phyloP scores from a whole-genome alignment of 345 rosid genomes.

The Linum tenue region DNA sequence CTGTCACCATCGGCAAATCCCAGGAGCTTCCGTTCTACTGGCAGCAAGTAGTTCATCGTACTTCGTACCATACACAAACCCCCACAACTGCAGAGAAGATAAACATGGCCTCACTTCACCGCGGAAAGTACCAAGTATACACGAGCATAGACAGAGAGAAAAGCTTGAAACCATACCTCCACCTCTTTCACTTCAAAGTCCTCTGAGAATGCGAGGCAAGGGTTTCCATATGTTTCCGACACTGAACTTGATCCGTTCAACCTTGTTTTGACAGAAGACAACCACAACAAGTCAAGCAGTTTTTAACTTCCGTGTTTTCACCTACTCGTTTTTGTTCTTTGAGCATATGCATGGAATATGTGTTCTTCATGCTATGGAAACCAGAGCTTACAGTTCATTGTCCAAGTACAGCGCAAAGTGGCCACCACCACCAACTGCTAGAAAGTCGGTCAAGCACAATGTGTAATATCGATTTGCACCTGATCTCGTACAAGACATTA shows the following conservation, averaged over 20 bases:
- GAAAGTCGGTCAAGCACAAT: slow-evolving; percentile 61
- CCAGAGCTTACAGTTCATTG: slow-evolving; percentile 58
- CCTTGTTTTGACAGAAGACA: slow-evolving; percentile 24
- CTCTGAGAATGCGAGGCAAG: slow-evolving; percentile 71
- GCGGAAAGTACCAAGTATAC: neutral
- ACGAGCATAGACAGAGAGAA: neutral
- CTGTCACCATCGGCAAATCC: slow-evolving; percentile 68
- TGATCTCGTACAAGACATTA: slow-evolving; percentile 31
- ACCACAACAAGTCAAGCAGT: neutral
- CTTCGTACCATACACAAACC: slow-evolving; percentile 72
- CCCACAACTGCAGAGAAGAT: slow-evolving; percentile 62
- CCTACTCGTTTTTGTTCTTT: too few species aligned
- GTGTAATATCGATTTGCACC: slow-evolving; percentile 93
- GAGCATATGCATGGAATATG: neutral
- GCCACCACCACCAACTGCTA: slow-evolving; percentile 94
- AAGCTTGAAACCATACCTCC: slow-evolving; percentile 46
- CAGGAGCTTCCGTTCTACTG: slow-evolving; percentile 55
- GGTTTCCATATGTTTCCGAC: slow-evolving; percentile 88
- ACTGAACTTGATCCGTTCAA: slow-evolving; percentile 81
- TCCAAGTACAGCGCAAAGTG: slow-evolving; percentile 90
- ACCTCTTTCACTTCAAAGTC: slow-evolving; percentile 84
- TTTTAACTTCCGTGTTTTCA: too few species aligned
- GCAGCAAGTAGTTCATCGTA: slow-evolving; percentile 73
- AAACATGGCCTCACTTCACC: neutral
- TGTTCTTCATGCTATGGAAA: neutral